Conservation (phyloP, 192 early-diverging fungal species). For the Mortierella claussenii region DNA sequence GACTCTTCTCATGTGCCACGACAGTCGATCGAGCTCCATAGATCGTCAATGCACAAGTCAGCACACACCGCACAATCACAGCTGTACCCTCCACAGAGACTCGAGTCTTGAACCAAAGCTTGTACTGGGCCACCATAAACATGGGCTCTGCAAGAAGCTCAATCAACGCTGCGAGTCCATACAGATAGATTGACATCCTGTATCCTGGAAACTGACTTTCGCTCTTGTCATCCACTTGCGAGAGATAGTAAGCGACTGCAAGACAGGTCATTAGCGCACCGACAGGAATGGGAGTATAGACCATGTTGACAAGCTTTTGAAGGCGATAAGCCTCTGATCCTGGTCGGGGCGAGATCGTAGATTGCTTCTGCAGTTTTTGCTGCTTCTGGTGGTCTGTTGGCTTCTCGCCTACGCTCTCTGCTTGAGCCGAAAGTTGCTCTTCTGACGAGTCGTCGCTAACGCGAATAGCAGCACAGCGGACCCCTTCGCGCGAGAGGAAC, state of each 20-base stretch:
- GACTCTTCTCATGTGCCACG: constrained; percentile 21
- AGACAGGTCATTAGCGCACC: constrained; percentile 69
- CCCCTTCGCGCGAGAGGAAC: constrained; percentile 89
- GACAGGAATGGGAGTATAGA: constrained; percentile 73
- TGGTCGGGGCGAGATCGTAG: constrained; percentile 8
- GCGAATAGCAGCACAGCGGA: constrained; percentile 78
- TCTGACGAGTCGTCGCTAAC: constrained; percentile 37
- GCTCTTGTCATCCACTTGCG: constrained; percentile 38
- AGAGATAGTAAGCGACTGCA: constrained; percentile 64
- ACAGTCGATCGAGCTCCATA: constrained; percentile 47
- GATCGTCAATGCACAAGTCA: constrained; percentile 72
- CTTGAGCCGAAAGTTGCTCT: not conserved
- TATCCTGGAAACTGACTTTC: constrained; percentile 58
- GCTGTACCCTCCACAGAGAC: constrained; percentile 87
- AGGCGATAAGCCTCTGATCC: constrained; percentile 36
- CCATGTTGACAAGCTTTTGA: constrained; percentile 77
- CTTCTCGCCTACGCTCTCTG: constrained; percentile 7
- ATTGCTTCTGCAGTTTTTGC: not conserved
- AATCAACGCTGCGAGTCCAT: constrained; percentile 78
- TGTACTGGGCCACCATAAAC: constrained; percentile 77
- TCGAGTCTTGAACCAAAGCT: constrained; percentile 79
- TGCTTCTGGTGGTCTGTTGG: constrained; percentile 27
- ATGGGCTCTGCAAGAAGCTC: constrained; percentile 91
- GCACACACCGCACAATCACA: constrained; percentile 76
- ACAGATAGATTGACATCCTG: constrained; percentile 66